A percentile compares a stretch with the other conserved stretches of the same genome.
phyloP scores from a whole-genome alignment of 2,329 filamentous ascomycete genomes.

The Alternaria ethzedia region DNA sequence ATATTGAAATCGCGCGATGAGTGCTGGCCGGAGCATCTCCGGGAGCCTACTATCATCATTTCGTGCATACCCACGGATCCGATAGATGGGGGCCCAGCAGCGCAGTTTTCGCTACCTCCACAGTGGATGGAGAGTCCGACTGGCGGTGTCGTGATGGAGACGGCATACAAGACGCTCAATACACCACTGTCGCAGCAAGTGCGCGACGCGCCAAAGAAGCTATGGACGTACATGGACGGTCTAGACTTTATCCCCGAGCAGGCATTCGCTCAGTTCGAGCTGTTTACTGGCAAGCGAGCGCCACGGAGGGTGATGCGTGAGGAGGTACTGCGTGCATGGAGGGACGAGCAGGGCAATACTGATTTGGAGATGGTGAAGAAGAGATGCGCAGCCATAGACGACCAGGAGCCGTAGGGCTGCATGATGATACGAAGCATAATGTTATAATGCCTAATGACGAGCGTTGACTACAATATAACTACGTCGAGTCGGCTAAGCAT shows the following conservation, averaged over 20 bases:
- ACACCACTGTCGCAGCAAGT: slow-evolving; percentile 75
- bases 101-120: slow-evolving; percentile 72
- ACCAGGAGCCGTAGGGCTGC: slow-evolving; percentile 39
- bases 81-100: slow-evolving; percentile 67
- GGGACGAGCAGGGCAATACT: slow-evolving; percentile 39
- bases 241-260: slow-evolving; percentile 79
- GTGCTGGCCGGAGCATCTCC: slow-evolving; percentile 68
- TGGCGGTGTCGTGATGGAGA: slow-evolving; percentile 77
- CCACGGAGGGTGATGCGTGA: slow-evolving; percentile 74
- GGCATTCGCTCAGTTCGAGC: slow-evolving; percentile 80
- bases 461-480: background rate
- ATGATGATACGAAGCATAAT: background rate
- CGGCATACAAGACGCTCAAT: slow-evolving; percentile 74
- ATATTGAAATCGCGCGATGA: slow-evolving; percentile 66
- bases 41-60: slow-evolving; percentile 74
- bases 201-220: slow-evolving; percentile 62
- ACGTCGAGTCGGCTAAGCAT: background rate
- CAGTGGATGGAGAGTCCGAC: slow-evolving; percentile 75
- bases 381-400: slow-evolving; percentile 43
- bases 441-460: background rate
- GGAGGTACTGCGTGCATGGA: slow-evolving; percentile 58
- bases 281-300: slow-evolving; percentile 77
- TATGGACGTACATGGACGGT: slow-evolving; percentile 79
- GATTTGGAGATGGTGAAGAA: slow-evolving; percentile 42
- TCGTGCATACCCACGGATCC: slow-evolving; percentile 77